These are phyloP conservation scores for Phytophthora foliorum DNA, from an alignment of 352 stramenopile species.

Conservation along the genomic window DNA sequence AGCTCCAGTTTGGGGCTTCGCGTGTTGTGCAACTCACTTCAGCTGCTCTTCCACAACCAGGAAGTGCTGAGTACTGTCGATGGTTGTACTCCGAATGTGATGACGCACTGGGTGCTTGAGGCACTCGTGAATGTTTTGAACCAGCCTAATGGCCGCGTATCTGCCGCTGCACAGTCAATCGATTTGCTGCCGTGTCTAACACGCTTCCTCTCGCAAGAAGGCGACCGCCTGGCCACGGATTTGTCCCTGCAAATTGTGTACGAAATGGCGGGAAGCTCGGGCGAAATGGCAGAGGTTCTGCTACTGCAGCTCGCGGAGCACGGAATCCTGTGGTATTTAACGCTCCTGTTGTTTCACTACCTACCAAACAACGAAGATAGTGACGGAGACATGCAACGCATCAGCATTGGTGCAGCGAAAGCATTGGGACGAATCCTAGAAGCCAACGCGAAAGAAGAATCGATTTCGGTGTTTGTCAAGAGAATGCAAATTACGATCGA, in stretches of 20 bases:
- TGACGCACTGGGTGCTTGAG: constrained; percentile 84
- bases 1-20: constrained; percentile 79
- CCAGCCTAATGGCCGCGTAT: constrained; percentile 83
- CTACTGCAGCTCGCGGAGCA: constrained; percentile 85
- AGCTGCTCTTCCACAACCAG: constrained; percentile 83
- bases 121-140: constrained; percentile 87
- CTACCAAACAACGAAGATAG: constrained; percentile 44
- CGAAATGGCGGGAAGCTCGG: constrained; percentile 82
- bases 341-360: constrained; percentile 82
- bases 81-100: constrained; percentile 72
- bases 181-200: constrained; percentile 85
- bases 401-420: constrained; percentile 78
- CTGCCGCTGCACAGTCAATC: constrained; percentile 81
- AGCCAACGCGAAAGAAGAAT: constrained; percentile 74
- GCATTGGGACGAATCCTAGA: constrained; percentile 77
- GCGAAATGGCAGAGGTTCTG: constrained; percentile 86
- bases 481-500: constrained; percentile 89
- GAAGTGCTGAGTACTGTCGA: constrained; percentile 58
- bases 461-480: constrained; percentile 80
- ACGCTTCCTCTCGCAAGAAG: constrained; percentile 73
- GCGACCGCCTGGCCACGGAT: constrained; percentile 75
- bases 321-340: constrained; percentile 87
- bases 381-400: constrained; percentile 59
- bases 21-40: constrained; percentile 77
- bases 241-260: constrained; percentile 86